Evolutionary conservation across 78 protist genomes (phyloP), one percentile per base, ranked within the genome.

Genomic region (Polysphondylium violaceum): DNA sequence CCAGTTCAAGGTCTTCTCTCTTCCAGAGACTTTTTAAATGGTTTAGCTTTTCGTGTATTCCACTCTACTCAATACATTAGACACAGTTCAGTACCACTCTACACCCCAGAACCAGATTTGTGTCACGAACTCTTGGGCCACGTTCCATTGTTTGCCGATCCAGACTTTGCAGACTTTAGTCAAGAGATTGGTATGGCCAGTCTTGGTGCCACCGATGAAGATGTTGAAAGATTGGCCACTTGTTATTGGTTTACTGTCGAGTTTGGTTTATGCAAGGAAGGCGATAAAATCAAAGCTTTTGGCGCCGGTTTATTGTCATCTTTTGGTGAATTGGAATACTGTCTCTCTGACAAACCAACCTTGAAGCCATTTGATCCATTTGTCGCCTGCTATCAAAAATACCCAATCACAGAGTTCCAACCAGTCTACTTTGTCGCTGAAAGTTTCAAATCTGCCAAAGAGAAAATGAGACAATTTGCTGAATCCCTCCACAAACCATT

Each of bases 51-150:
- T 94, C 88, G 98, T 58, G 95, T 87, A 21, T 98, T 98, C 94
- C 97, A 96, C 76, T 90, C 97, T 33, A 98, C 99, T 2, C 98
- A 97, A 92, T 97, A 97, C 63, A 83, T 98, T 59, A 97, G 99
- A 74, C 99, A 98, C 73, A 87, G 47, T 41, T 83, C 97, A 3
- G 79, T 69, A 63, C 99, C 99, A 11, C 79, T 97, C 41, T 98
- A 98, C 97, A 98, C 99, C 1, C 98, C 99, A 29, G 99, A 98
- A 75, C 99, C 99, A 29, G 99, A 98, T 85, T 27, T 89, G 12
- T 74, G 96, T 86, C 99, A 98, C 76, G 99, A 98, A 76, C 31
- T 98, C 7, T 61, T 98, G n/a, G 99, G 99, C n/a, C 99, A 98
- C 73, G 98, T 94, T 16, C 98, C 98, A 19, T 81, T 98, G 31